Conservation (phyloP, 2,329 filamentous ascomycete species). For the Aspergillus spinulosporus region DNA sequence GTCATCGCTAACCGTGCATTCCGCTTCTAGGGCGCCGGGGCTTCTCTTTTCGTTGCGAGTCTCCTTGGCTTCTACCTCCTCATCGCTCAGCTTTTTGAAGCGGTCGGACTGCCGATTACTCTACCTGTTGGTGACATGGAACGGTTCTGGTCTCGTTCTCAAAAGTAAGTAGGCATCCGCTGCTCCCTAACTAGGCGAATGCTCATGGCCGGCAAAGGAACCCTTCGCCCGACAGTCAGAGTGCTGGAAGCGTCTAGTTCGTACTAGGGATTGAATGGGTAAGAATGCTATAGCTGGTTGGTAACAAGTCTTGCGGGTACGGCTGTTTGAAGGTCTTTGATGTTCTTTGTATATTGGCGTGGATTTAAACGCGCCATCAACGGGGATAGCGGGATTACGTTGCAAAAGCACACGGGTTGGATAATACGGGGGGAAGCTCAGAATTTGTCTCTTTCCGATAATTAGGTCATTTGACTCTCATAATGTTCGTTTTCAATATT, state of each 20-base stretch:
- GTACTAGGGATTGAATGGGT: too few relatives aligned
- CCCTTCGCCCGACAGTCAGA: neutral
- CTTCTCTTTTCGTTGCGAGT: constrained; percentile 50
- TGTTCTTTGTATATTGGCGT: too few relatives aligned
- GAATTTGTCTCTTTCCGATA: too few relatives aligned
- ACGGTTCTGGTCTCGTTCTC: constrained; percentile 16
- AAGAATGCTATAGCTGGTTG: too few relatives aligned
- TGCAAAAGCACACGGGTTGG: too few relatives aligned
- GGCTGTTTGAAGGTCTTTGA: too few relatives aligned
- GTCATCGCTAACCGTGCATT: neutral
- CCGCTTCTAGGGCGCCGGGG: constrained; percentile 45
- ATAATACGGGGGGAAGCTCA: too few relatives aligned
- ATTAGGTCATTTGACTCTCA: too few relatives aligned
- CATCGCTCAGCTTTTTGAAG: constrained; percentile 54
- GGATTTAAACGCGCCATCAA: too few relatives aligned
- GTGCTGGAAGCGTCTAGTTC: neutral
- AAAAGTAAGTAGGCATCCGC: neutral
- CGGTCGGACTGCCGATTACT: constrained; percentile 54
- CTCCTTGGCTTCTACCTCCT: constrained; percentile 56
- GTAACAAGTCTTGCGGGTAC: too few relatives aligned
- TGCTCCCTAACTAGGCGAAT: neutral
- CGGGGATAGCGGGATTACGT: too few relatives aligned
- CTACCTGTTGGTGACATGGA: constrained; percentile 46
- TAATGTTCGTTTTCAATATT: too few relatives aligned
- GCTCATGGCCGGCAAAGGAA: neutral